Evolutionary conservation across 2,329 filamentous ascomycete genomes (phyloP), one percentile per base, ranked within the genome.

Genomic region (Colletotrichum melonis): DNA sequence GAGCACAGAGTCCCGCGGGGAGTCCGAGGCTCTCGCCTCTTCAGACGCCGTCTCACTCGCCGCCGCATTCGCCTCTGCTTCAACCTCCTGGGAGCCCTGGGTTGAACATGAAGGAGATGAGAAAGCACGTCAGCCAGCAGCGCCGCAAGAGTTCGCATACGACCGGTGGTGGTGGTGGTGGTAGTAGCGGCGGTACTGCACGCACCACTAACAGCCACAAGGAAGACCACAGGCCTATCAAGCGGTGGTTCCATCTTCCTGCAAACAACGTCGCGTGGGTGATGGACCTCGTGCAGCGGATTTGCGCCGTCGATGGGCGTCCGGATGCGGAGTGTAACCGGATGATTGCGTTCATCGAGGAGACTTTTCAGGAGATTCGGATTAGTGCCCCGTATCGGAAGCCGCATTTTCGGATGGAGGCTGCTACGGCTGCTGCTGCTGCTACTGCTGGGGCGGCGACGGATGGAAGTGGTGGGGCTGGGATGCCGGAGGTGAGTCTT

Each of bases 211-310:
- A 9, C 19, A 46, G 8, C 42, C 8, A 19, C 8, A n/a, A 11
- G 9, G 32, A 55, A 24, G 68, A 63, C 24, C 63, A 68, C 58
- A 74, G 35, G 16, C 73, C 74, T 0, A 19, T 76, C 4, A 76
- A 76, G 69, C 6, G 74, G 19, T 76, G 74, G 74, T 69, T 76
- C 5, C 74, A 76, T 26, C 69, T 76, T 0, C 74, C 74, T 4
- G 73, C 74, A 8, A 76, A 76, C 42, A 76, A 76, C 30, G 67
- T 76, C 1, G 65, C 74, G 30, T 76, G 74, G 74, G 73, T 76
- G 46, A 74, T 75, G 59, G 74, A 76, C 28, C 69, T 76, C 24
- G 74, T 75, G 32, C 74, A 76, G 60, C 52, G 74, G 2, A 57
- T 76, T 16, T 73, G 69, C 58, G 74, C 74, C 19, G 73, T 76